phyloP scores from a whole-genome alignment of 2,329 filamentous ascomycete genomes.

The Coniochaeta hoffmannii region DNA sequence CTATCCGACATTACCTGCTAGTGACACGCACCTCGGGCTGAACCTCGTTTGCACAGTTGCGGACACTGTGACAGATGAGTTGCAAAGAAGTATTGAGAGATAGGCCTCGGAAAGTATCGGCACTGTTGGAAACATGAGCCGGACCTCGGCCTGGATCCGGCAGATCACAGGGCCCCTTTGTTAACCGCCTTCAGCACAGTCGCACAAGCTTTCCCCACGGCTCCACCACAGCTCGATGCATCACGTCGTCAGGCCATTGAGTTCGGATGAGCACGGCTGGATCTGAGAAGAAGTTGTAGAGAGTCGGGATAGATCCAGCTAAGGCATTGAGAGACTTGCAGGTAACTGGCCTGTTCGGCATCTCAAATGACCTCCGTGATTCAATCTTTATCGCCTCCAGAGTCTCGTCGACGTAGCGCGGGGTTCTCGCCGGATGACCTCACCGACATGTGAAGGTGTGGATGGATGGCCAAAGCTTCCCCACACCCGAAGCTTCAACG shows the following conservation, averaged over 20 bases:
- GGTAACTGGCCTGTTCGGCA: neutral
- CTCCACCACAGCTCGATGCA: neutral
- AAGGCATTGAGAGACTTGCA: neutral
- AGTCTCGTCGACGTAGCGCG: slow-evolving; percentile 2
- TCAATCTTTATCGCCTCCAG: neutral
- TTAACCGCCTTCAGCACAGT: slow-evolving; percentile 9
- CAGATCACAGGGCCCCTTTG: slow-evolving; percentile 15
- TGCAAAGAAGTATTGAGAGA: no score
- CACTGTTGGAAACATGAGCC: neutral
- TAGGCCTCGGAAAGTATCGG: slow-evolving; percentile 10
- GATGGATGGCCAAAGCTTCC: neutral
- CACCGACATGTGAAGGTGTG: slow-evolving; percentile 4
- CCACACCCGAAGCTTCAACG: slow-evolving; percentile 3
- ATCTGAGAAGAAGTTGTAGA: no score
- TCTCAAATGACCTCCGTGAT: slow-evolving; percentile 2
- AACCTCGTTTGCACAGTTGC: neutral
- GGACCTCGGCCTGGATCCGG: slow-evolving; percentile 19
- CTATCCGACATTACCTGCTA: no score
- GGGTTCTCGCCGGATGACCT: slow-evolving; percentile 11
- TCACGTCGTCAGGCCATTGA: neutral
- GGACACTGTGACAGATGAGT: no score
- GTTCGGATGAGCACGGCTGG: neutral
- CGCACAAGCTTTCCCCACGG: neutral
- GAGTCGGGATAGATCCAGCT: neutral
- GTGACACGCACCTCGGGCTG: no score